Evolutionary conservation across 1,139 yeast genomes (phyloP).

Genomic region (Sugiyamaella neomexicana): DNA sequence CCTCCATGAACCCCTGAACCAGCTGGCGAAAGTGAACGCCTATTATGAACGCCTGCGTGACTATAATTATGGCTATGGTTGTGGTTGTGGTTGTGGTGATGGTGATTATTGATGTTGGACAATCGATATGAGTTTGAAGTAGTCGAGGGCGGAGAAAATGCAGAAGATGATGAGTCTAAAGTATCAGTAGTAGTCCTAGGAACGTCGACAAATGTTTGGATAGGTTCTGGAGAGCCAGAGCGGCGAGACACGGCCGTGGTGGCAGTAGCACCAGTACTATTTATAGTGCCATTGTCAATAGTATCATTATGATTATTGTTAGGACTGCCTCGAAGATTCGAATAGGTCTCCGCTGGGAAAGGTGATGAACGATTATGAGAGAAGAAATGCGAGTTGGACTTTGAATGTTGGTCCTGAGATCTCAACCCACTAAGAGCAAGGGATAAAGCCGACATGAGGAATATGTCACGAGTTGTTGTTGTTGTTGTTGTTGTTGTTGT

Average conservation of each 20-base stretch:
- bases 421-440: constrained; percentile 14
- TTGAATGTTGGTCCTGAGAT: constrained; percentile 7
- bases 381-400: background rate
- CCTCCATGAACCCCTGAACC: background rate
- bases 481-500: background rate
- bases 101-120: no score
- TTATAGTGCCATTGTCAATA: background rate
- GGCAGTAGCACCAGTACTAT: no score
- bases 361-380: constrained; percentile 1
- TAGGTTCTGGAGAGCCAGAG: constrained; percentile 2
- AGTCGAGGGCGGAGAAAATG: constrained; percentile 9
- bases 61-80: no score
- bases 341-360: constrained; percentile 5
- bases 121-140: background rate
- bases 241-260: background rate
- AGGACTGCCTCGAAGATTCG: constrained; percentile 13
- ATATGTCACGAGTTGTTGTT: background rate
- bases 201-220: constrained; percentile 9
- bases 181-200: constrained; percentile 16
- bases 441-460: constrained; percentile 16
- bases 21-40: constrained; percentile 11
- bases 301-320: background rate
- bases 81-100: no score
- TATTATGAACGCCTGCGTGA: background rate
- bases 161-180: constrained; percentile 3